These are phyloP conservation scores for Candida lessepsii DNA, from an alignment of 805 yeast species.

Conservation along the genomic window DNA sequence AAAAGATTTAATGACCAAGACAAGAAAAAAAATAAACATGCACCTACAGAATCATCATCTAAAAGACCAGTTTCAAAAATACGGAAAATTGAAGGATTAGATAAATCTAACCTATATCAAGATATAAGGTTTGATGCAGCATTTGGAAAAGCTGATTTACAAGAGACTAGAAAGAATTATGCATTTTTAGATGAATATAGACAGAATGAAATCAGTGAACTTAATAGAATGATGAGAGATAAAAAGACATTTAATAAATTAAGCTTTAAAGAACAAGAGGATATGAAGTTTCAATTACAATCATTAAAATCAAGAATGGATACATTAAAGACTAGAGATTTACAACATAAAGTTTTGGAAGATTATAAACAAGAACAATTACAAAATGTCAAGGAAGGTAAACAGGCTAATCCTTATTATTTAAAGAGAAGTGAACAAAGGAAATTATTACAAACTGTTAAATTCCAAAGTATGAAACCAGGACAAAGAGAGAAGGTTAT, in stretches of 20 bases:
- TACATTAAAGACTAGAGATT: constrained; percentile 67
- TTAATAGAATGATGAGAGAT: constrained; percentile 58
- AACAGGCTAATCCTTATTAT: constrained; percentile 52
- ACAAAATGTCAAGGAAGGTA: constrained; percentile 47
- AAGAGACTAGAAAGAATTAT: constrained; percentile 71
- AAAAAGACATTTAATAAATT: constrained; percentile 42
- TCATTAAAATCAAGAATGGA: constrained; percentile 68
- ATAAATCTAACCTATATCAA: constrained; percentile 50
- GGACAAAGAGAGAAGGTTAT: constrained; percentile 75
- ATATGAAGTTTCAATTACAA: constrained; percentile 55
- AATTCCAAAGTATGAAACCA: constrained; percentile 70
- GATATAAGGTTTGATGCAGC: constrained; percentile 93
- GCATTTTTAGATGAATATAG: constrained; percentile 85
- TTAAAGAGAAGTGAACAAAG: constrained; percentile 70
- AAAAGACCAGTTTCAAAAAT: constrained; percentile 67
- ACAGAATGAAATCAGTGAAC: constrained; percentile 61
- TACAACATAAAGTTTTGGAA: constrained; percentile 63
- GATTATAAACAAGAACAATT: constrained; percentile 55
- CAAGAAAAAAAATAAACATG: constrained; percentile 63
- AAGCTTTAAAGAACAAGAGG: constrained; percentile 46
- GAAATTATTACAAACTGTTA: constrained; percentile 72
- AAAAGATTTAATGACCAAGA: constrained; percentile 17
- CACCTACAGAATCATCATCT: constrained; percentile 78
- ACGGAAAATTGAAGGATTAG: constrained; percentile 73
- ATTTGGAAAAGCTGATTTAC: constrained; percentile 75